Percentiles rank a stretch among this genome's conserved stretches.
These are phyloP conservation scores for Fusarium musae DNA, from an alignment of 2,329 filamentous ascomycete species.

Conservation along the genomic window DNA sequence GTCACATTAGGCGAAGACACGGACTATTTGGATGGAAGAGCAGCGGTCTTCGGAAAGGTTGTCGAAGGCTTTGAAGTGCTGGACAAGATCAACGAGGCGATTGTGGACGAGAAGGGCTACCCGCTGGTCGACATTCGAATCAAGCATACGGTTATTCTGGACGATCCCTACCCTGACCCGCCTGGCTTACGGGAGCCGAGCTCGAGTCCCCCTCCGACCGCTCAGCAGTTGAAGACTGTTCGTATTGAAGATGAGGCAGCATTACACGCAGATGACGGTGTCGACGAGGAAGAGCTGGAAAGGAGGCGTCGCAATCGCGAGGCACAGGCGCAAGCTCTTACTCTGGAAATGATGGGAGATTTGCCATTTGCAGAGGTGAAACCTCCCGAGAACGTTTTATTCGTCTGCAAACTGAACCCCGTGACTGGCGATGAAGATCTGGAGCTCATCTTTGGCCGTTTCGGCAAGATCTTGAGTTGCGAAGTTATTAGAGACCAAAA, in stretches of 20 bases:
- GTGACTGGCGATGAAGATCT: conserved; percentile 95
- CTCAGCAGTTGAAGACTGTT: conserved; percentile 88
- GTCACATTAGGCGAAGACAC: conserved; percentile 90
- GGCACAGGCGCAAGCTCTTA: conserved; percentile 91
- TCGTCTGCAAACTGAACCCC: conserved; percentile 98
- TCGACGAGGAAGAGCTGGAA: conserved; percentile 83
- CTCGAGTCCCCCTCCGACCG: conserved; percentile 81
- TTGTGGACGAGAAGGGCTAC: conserved; percentile 85
- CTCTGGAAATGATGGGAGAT: conserved; percentile 97
- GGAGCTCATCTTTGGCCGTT: conserved; percentile 95
- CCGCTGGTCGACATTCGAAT: conserved; percentile 96
- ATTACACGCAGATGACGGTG: conserved; percentile 74
- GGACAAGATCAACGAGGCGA: conserved; percentile 91
- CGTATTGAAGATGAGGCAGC: conserved; percentile 91
- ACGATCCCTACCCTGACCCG: conserved; percentile 92
- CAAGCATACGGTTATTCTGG: conserved; percentile 89
- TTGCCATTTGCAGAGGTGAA: conserved; percentile 97
- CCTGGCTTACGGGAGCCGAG: conserved; percentile 79
- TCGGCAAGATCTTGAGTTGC: conserved; percentile 93
- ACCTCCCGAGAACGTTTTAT: conserved; percentile 95
- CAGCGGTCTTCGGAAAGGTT: conserved; percentile 94
- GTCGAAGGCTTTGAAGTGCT: conserved; percentile 95
- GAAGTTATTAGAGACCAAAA: conserved; percentile 95
- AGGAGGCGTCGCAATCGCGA: conserved; percentile 86
- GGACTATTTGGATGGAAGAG: conserved; percentile 91